These are phyloP conservation scores for Plasmodium gaboni DNA, from an alignment of 169 alveolate genomes.

Conservation along the genomic window DNA sequence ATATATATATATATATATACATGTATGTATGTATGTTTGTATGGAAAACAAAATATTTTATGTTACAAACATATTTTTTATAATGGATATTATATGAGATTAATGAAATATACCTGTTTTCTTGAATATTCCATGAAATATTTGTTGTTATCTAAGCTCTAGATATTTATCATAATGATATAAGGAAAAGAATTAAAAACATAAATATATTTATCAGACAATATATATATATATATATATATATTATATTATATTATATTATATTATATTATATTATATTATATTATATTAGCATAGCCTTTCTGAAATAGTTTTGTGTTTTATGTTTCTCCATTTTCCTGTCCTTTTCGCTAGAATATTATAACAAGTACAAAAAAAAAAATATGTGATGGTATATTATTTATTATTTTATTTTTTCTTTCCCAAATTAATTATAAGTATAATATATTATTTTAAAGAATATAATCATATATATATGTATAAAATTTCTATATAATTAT, in stretches of 20 bases:
- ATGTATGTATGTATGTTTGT: background rate
- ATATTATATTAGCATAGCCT: constrained; percentile 15
- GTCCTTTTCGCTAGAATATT: constrained; percentile 38
- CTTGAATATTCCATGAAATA: constrained; percentile 64
- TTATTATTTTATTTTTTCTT: constrained; percentile 10
- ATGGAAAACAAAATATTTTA: background rate
- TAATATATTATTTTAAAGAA: too few relatives aligned
- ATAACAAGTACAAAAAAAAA: background rate
- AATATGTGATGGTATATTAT: background rate
- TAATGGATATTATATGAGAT: background rate
- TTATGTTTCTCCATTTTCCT: constrained; percentile 47
- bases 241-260: background rate
- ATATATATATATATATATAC: background rate
- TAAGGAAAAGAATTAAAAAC: background rate
- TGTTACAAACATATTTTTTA: background rate
- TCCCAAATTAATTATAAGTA: too few relatives aligned
- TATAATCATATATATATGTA: background rate
- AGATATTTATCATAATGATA: constrained; percentile 11
- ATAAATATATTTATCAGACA: background rate
- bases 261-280: too few relatives aligned
- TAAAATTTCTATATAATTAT: constrained; percentile 3
- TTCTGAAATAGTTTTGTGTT: constrained; percentile 48
- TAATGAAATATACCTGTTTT: constrained; percentile 44
- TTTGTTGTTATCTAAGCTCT: constrained; percentile 23
- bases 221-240: too few relatives aligned